Evolutionary conservation across 768 basidiomycete genomes (phyloP).

Genomic region (Tulasnella sp.): DNA sequence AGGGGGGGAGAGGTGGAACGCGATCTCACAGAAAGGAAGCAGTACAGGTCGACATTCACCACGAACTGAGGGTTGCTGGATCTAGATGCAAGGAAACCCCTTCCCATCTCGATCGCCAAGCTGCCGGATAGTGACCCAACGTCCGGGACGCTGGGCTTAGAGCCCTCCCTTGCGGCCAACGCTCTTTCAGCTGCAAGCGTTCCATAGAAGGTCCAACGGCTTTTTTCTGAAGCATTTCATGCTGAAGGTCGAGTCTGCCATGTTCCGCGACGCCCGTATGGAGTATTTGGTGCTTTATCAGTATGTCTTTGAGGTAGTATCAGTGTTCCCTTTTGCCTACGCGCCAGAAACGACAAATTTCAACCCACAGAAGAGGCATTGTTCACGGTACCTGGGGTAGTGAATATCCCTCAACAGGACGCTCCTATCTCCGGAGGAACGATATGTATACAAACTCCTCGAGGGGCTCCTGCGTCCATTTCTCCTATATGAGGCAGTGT

Average conservation of each 20-base stretch:
- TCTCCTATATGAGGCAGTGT: neutral
- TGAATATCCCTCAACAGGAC: neutral
- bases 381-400: neutral
- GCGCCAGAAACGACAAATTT: neutral
- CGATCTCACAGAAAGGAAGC: neutral
- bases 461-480: neutral
- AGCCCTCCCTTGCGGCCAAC: neutral
- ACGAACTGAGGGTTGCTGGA: neutral
- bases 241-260: conserved; percentile 44
- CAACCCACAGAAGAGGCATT: neutral
- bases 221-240: conserved; percentile 42
- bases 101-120: conserved; percentile 8
- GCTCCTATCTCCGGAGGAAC: neutral
- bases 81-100: neutral
- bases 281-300: no score
- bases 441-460: neutral
- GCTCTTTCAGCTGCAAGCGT: conserved; percentile 31
- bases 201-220: conserved; percentile 42
- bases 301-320: no score
- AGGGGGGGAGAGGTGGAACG: no score
- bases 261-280: conserved; percentile 40
- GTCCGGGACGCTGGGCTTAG: neutral
- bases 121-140: neutral
- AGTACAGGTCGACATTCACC: neutral
- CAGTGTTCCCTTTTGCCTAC: no score